These are phyloP conservation scores for Panicum miliaceum DNA, from an alignment of 176 grass and related monocot species.

Conservation along the genomic window DNA sequence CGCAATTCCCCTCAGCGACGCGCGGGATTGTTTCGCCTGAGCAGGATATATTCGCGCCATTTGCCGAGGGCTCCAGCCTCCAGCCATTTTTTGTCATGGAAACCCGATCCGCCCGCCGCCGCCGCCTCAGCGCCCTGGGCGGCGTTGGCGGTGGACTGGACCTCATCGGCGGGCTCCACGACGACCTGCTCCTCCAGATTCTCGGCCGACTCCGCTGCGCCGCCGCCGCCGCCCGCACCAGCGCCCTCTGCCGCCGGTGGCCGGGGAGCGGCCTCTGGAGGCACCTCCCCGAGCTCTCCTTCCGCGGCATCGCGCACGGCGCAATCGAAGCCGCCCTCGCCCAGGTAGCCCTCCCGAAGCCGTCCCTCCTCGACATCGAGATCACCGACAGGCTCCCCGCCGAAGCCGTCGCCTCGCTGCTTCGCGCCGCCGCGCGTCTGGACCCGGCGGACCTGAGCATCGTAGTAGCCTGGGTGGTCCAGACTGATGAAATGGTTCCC, in stretches of 20 bases:
- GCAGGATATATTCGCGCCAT: too few species aligned
- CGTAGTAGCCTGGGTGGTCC: not conserved
- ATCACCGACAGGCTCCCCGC: not conserved
- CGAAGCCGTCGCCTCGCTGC: not conserved
- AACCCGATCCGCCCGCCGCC: too few species aligned
- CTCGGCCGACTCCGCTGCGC: constrained; percentile 10
- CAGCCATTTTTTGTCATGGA: too few species aligned
- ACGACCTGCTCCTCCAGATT: constrained; percentile 24
- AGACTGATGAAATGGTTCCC: not conserved
- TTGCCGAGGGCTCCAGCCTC: too few species aligned
- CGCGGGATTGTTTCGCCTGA: too few species aligned
- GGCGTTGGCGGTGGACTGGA: not conserved
- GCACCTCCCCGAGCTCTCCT: not conserved
- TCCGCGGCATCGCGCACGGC: not conserved
- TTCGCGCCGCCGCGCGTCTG: not conserved
- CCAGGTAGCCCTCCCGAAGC: not conserved
- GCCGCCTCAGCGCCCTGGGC: not conserved
- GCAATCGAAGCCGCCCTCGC: constrained; percentile 14
- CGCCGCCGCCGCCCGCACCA: constrained; percentile 10
- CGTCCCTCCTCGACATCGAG: constrained; percentile 30
- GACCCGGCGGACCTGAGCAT: not conserved
- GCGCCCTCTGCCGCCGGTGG: constrained; percentile 16
- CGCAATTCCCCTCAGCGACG: too few species aligned
- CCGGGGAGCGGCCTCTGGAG: constrained; percentile 9
- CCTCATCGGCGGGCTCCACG: constrained; percentile 17